Evolutionary conservation across 495 filamentous ascomycete genomes (phyloP).

Genomic region (Cercophora sp.): DNA sequence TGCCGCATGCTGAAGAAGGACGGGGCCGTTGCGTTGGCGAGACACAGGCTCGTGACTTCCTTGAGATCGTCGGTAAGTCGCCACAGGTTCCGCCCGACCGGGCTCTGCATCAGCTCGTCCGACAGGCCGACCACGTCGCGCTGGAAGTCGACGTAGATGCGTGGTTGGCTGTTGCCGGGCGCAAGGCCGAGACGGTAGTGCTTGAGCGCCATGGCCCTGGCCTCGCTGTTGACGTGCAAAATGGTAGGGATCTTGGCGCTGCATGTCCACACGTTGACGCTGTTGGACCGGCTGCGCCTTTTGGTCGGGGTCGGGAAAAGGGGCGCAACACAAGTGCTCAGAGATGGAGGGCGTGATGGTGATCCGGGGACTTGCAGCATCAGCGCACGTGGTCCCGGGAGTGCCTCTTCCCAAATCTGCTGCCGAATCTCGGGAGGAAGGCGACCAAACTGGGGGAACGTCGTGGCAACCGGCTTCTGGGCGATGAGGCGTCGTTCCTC

Average conservation of each 20-base stretch:
- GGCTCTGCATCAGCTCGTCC: conserved; percentile 6
- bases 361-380: conserved; percentile 15
- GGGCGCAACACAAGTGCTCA: neutral
- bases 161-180: conserved; percentile 26
- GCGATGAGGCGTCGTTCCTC: conserved; percentile 7
- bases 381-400: conserved; percentile 20
- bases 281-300: neutral
- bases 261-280: conserved; percentile 12
- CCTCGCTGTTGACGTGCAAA: conserved; percentile 32
- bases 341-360: neutral
- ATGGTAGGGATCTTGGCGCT: conserved; percentile 26
- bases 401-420: conserved; percentile 23
- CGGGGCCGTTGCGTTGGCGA: neutral
- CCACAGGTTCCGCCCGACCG: conserved; percentile 13
- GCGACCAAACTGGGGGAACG: conserved; percentile 18
- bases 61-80: conserved; percentile 12
- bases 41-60: neutral
- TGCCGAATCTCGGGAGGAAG: conserved; percentile 25
- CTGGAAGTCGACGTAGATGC: conserved; percentile 32
- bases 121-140: conserved; percentile 27
- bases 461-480: neutral
- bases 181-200: conserved; percentile 33
- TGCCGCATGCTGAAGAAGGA: neutral
- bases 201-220: conserved; percentile 30
- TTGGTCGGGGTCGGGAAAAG: neutral